Conservation (phyloP, 495 filamentous ascomycete genomes). For the Collariella sp. region DNA sequence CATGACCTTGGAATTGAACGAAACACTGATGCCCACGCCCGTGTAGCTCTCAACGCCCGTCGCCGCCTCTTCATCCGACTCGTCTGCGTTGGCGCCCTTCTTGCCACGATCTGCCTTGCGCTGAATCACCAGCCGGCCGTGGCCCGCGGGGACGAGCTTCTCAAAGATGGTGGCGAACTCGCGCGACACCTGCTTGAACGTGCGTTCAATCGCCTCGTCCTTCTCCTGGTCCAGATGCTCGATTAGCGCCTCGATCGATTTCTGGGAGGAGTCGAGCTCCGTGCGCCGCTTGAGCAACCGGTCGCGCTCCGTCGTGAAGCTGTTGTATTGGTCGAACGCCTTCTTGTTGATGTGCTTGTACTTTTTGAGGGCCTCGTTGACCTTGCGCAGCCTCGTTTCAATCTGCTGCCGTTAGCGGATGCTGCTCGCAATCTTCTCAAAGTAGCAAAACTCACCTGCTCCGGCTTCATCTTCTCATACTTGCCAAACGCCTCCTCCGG, state of each 20-base stretch:
- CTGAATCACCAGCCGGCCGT: constrained; percentile 87
- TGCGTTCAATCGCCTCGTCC: constrained; percentile 92
- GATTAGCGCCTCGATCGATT: constrained; percentile 84
- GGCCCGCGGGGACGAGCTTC: constrained; percentile 87
- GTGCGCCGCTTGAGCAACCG: constrained; percentile 68
- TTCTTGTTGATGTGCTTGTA: constrained; percentile 99
- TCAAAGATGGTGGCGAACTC: constrained; percentile 91
- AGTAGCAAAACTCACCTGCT: constrained; percentile 44
- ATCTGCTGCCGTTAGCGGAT: constrained; percentile 41
- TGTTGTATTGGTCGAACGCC: constrained; percentile 97
- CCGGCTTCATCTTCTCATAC: constrained; percentile 70
- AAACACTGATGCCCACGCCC: constrained; percentile 95
- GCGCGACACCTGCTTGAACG: constrained; percentile 92
- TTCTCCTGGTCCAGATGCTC: constrained; percentile 88
- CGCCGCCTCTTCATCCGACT: constrained; percentile 58
- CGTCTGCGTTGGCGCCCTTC: constrained; percentile 44
- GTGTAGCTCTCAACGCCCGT: constrained; percentile 89
- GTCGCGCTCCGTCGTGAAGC: constrained; percentile 86
- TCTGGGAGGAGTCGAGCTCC: constrained; percentile 76
- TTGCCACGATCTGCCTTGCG: constrained; percentile 67
- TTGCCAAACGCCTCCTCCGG: constrained; percentile 92
- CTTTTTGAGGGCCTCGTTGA: constrained; percentile 90
- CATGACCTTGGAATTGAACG: constrained; percentile 90
- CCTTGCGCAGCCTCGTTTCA: constrained; percentile 79
- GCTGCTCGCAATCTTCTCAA: not conserved